A percentile compares a stretch with the other conserved stretches of the same genome.
These are phyloP conservation scores for Staphylotrichum tortipilum DNA, from an alignment of 495 filamentous ascomycete genomes.

Conservation along the genomic window DNA sequence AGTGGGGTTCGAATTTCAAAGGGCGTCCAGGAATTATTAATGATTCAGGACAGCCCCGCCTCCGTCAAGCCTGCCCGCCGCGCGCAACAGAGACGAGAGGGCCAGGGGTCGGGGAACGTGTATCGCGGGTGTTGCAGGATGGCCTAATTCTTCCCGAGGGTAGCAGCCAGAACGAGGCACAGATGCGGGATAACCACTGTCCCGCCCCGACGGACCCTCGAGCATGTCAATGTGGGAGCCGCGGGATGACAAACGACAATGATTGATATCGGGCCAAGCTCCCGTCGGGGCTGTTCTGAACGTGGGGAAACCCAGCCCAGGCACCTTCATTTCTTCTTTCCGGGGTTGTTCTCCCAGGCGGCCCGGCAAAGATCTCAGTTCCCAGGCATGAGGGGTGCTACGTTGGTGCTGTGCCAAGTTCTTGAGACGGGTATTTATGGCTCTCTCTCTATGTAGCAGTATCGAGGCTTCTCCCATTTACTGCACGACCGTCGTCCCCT, in stretches of 20 bases:
- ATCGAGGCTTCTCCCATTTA: no score
- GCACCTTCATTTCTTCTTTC: no score
- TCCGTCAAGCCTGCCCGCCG: conserved; percentile 1
- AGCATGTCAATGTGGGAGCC: not conserved
- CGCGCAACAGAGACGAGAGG: not conserved
- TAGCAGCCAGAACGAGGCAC: not conserved
- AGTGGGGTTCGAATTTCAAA: conserved; percentile 16
- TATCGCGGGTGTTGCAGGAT: not conserved
- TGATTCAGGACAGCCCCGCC: conserved; percentile 24
- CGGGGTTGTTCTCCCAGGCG: no score
- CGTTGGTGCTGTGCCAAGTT: no score
- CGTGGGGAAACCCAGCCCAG: not conserved
- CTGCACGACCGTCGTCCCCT: not conserved
- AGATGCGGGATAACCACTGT: no score
- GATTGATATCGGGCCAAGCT: not conserved
- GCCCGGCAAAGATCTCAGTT: not conserved
- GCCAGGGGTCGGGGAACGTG: not conserved
- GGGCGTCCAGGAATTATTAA: conserved; percentile 21
- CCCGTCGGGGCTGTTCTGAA: not conserved
- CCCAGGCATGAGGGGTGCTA: no score
- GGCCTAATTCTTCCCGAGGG: not conserved
- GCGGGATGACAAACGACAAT: conserved; percentile 2
- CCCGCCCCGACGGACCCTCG: no score
- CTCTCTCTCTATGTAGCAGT: no score
- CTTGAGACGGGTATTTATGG: no score